phyloP scores from a whole-genome alignment of 2,329 filamentous ascomycete species.

The Amylocarpus encephaloides region DNA sequence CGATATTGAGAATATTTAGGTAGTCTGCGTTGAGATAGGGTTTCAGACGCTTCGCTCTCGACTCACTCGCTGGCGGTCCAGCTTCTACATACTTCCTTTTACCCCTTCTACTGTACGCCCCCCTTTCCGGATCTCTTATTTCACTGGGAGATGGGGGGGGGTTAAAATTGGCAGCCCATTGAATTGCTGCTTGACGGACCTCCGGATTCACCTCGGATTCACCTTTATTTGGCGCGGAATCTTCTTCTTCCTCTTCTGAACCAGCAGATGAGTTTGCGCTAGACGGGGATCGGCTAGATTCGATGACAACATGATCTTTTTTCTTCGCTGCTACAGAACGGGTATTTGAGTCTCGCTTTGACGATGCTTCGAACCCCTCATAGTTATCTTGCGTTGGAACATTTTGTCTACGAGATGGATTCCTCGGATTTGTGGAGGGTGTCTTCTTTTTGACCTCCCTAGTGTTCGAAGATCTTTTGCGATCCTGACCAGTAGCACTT shows the following conservation, averaged over 20 bases:
- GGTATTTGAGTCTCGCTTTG: too few relatives aligned
- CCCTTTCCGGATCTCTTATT: constrained; percentile 20
- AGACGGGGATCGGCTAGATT: too few relatives aligned
- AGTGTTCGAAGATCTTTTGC: too few relatives aligned
- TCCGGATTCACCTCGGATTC: constrained; percentile 1
- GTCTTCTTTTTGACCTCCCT: not conserved
- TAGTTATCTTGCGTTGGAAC: too few relatives aligned
- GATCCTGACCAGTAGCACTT: constrained; percentile 4
- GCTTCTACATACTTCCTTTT: constrained; percentile 21
- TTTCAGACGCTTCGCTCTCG: constrained; percentile 30
- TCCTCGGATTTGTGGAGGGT: not conserved
- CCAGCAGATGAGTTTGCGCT: too few relatives aligned
- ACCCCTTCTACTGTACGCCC: not conserved
- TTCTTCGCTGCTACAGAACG: too few relatives aligned
- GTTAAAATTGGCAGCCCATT: constrained; percentile 27
- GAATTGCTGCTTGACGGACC: constrained; percentile 14
- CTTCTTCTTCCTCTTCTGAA: not conserved
- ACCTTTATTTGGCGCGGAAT: not conserved
- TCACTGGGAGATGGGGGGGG: constrained; percentile 18
- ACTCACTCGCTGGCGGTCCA: constrained; percentile 7
- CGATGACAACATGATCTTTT: too few relatives aligned
- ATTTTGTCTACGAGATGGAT: not conserved
- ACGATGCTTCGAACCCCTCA: too few relatives aligned
- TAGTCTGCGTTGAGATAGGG: constrained; percentile 45
- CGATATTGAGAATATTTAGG: constrained; percentile 45